phyloP scores from a whole-genome alignment of 192 early-diverging fungal species.

The Pilobolus umbonatus region DNA sequence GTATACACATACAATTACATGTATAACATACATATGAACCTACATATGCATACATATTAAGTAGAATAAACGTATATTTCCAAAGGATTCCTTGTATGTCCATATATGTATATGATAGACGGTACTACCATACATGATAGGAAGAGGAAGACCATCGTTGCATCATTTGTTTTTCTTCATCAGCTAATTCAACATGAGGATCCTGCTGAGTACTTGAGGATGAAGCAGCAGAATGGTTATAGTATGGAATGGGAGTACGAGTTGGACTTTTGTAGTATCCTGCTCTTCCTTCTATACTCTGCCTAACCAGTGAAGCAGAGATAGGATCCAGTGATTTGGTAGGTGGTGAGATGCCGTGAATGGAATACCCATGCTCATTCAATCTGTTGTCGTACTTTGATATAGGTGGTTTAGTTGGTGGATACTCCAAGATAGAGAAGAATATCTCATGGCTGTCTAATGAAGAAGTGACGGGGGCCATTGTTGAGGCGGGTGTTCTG shows the following conservation, averaged over 20 bases:
- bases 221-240: not conserved
- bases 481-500: conserved; percentile 2
- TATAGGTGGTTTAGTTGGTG: conserved; percentile 7
- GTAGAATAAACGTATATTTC: too few species aligned
- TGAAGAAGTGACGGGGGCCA: conserved; percentile 1
- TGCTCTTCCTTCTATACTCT: conserved; percentile 9
- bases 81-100: too few species aligned
- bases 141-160: conserved; percentile 12
- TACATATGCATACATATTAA: too few species aligned
- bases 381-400: not conserved
- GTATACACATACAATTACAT: too few species aligned
- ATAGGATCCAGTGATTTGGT: conserved; percentile 2
- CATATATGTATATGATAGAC: too few species aligned
- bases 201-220: not conserved
- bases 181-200: not conserved
- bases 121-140: conserved; percentile 19
- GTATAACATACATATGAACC: too few species aligned
- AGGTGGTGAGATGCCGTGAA: not conserved
- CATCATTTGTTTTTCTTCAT: conserved; percentile 12
- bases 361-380: not conserved
- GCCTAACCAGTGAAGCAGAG: conserved; percentile 11
- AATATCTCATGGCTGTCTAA: conserved; percentile 10
- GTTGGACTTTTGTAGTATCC: conserved; percentile 12
- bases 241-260: not conserved
- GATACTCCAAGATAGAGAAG: conserved; percentile 14